Evolutionary conservation across 148 eudicot species (phyloP), one percentile per base, ranked within the genome.

Genomic region (Silene uniflora): DNA sequence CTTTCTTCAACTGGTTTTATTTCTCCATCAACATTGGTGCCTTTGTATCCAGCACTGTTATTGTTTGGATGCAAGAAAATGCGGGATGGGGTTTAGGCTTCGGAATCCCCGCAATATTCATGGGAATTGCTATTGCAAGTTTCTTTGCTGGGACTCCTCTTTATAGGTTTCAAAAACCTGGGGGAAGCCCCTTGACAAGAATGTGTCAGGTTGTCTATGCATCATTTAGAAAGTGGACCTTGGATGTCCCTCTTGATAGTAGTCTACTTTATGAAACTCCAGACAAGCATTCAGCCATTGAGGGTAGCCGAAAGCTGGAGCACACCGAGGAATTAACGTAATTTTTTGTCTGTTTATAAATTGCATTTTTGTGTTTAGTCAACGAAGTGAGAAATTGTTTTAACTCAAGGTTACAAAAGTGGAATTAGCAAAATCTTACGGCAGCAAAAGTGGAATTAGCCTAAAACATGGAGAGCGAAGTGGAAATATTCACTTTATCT

Each of bases 1-100:
- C 87, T 13, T 85, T 85, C 75, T 85, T 85, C 69, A 85, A 85
- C 67, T 85, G 87, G 87, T 85, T 82, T 75, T 85, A 85, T 68
- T 86, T 86, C 72, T 86, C 84, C 25, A 76, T 86, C 79, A 86
- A 86, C 75, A 75, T 86, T 24, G 88, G 88, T 44, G 88, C 88
- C 46, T 69, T 86, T 3, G 64, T 83, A 24, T 86, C 87, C 12
- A 82, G 85, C 74, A 82, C 79, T 52, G 66, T 85, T 55, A 80
- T 85, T 67, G 87, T 85, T 39, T 85, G 87, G 87, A 61, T 80
- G 75, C 87, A 85, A 80, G 87, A 85, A 29, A 85, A 82, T 72
- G 83, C 78, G 54, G 87, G 87, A 39, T 85, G 85, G 87, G 85
- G 81, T 35, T 60, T 85, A 23, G 87, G 87, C 44, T 85, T 85